Conservation (phyloP, 306 rosid species). For the Argentina anserina region DNA sequence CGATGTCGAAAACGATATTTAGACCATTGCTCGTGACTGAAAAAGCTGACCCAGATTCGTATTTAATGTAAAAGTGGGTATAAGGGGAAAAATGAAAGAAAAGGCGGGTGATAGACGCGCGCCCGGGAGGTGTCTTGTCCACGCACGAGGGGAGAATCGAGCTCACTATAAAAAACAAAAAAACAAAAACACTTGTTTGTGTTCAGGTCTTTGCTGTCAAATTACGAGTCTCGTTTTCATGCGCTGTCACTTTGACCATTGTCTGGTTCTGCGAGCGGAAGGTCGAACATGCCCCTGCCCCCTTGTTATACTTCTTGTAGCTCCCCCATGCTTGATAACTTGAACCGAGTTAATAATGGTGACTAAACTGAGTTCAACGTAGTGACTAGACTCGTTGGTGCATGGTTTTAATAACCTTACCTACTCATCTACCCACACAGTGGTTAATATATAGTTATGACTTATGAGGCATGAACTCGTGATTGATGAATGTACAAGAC, state of each 20-base stretch:
- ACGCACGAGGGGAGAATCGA: background rate
- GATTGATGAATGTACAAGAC: too few relatives aligned
- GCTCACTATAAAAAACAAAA: background rate
- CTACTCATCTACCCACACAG: too few relatives aligned
- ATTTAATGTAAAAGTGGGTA: background rate
- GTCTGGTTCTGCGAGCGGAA: background rate
- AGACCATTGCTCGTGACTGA: background rate
- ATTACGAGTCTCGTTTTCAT: background rate
- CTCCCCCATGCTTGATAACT: too few relatives aligned
- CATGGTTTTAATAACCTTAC: too few relatives aligned
- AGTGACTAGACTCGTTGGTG: too few relatives aligned
- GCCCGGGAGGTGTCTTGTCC: background rate
- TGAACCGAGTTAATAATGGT: too few relatives aligned
- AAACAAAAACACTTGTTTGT: too few relatives aligned
- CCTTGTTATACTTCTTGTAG: background rate
- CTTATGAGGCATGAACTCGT: too few relatives aligned
- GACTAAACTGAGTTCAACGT: too few relatives aligned
- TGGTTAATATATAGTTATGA: too few relatives aligned
- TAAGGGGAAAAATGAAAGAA: background rate
- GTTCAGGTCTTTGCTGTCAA: background rate
- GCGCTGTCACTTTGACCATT: conserved; percentile 24
- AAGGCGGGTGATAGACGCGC: background rate
- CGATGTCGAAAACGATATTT: too few relatives aligned
- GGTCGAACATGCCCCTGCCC: background rate
- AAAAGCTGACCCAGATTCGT: background rate